Percentiles rank a stretch among this genome's conserved stretches.
phyloP scores from a whole-genome alignment of 208 protist genomes.

The Balamuthia mandrillaris region DNA sequence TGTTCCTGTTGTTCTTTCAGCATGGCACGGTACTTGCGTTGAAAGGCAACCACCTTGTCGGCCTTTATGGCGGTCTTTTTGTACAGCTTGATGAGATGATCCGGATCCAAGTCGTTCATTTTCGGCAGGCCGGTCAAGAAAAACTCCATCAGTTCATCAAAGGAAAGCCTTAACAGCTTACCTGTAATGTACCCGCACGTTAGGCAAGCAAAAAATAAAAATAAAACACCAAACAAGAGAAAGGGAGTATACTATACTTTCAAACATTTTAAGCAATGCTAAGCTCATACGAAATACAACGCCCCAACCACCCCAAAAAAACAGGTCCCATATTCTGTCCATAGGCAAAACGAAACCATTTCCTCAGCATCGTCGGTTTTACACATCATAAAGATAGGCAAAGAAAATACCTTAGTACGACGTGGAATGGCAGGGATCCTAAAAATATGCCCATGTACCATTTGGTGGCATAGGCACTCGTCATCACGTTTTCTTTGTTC shows the following conservation, averaged over 20 bases:
- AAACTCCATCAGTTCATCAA: neutral
- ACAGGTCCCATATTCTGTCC: neutral
- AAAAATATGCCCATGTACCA: neutral
- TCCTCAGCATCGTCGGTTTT: neutral
- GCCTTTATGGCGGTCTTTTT: too few species aligned
- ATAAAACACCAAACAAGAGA: conserved; percentile 4
- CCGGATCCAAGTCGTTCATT: too few species aligned
- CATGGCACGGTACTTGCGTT: neutral
- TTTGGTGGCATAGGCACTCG: neutral
- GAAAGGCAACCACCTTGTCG: too few species aligned
- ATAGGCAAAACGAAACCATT: neutral
- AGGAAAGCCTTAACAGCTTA: neutral
- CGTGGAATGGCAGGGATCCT: neutral
- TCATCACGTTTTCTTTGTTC: too few species aligned
- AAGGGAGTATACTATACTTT: neutral
- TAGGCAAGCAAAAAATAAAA: neutral
- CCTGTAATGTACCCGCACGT: neutral
- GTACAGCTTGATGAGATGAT: too few species aligned
- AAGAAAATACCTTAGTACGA: neutral
- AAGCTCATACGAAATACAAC: neutral
- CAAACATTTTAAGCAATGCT: neutral
- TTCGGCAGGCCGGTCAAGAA: too few species aligned
- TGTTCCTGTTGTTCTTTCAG: neutral
- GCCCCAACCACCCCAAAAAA: neutral
- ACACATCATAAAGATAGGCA: too few species aligned